Conservation (phyloP, 345 rosid genomes). For the Kernera saxatilis region DNA sequence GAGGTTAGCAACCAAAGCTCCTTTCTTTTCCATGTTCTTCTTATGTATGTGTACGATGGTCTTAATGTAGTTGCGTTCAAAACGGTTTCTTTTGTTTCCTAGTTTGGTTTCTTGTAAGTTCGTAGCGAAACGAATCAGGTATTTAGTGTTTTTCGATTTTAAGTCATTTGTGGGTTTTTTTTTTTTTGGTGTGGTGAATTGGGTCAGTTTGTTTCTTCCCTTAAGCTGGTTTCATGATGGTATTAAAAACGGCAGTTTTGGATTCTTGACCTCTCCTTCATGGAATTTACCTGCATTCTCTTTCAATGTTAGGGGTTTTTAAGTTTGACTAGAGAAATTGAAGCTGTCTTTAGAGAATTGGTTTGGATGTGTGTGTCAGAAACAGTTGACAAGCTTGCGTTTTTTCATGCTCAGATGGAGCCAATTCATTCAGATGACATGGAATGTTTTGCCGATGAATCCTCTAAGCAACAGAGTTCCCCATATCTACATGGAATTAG, state of each 20-base stretch:
- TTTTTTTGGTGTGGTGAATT: conserved; percentile 10
- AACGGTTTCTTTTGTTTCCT: neutral
- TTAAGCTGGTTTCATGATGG: neutral
- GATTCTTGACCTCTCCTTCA: neutral
- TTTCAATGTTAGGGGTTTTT: neutral
- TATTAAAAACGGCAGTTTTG: neutral
- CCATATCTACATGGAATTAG: conserved; percentile 28
- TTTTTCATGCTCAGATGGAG: conserved; percentile 33
- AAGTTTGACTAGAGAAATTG: neutral
- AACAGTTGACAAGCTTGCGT: neutral
- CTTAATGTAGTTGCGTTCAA: conserved; percentile 16
- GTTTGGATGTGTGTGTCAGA: neutral
- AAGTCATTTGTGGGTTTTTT: neutral
- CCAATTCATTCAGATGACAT: conserved; percentile 25
- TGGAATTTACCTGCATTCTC: neutral
- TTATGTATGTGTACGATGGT: neutral
- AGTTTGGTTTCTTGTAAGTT: neutral
- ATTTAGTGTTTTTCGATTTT: neutral
- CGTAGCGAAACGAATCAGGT: conserved; percentile 9
- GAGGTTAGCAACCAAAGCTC: conserved; percentile 30
- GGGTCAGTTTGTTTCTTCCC: neutral
- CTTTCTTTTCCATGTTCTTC: neutral
- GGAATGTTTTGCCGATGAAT: conserved; percentile 34
- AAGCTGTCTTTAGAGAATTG: neutral
- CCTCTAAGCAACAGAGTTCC: conserved; percentile 28